phyloP scores from a whole-genome alignment of 768 basidiomycete species.

The Podaxis sp. region DNA sequence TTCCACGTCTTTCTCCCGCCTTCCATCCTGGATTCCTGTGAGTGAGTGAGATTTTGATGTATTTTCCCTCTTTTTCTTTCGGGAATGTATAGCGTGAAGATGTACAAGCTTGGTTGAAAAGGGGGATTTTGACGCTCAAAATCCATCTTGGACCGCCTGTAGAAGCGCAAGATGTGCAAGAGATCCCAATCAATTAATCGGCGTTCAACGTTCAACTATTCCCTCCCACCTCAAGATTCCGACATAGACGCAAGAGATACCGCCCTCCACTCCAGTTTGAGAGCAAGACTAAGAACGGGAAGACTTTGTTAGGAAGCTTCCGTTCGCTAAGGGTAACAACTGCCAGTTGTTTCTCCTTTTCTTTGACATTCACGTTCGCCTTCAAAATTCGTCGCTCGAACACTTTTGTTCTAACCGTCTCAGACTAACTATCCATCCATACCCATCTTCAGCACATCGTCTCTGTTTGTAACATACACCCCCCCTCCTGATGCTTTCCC shows the following conservation, averaged over 20 bases:
- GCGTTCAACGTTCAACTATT: not conserved
- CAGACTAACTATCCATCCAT: not conserved
- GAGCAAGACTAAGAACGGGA: not conserved
- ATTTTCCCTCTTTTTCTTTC: conserved; percentile 14
- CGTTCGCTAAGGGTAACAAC: not conserved
- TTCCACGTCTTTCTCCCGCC: not conserved
- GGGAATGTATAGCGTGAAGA: conserved; percentile 19
- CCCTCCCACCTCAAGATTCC: not conserved
- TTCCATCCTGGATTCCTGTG: conserved; percentile 18
- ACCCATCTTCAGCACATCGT: not conserved
- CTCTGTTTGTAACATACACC: not conserved
- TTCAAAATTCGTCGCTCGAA: not conserved
- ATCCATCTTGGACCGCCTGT: conserved; percentile 17
- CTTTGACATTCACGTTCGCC: not conserved
- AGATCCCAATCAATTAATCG: conserved; percentile 14
- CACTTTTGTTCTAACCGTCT: not conserved
- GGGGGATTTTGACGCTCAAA: conserved; percentile 18
- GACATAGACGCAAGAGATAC: conserved; percentile 7
- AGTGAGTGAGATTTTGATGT: conserved; percentile 53
- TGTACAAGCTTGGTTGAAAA: conserved; percentile 15
- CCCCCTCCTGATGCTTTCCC: not conserved
- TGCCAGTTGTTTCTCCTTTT: not conserved
- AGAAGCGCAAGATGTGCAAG: conserved; percentile 19
- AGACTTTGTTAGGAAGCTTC: conserved; percentile 13
- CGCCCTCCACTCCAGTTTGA: not conserved